A percentile compares a stretch with the other conserved stretches of the same genome.
Evolutionary conservation across 2,329 filamentous ascomycete genomes (phyloP).

Genomic region (Drechmeria coniospora): DNA sequence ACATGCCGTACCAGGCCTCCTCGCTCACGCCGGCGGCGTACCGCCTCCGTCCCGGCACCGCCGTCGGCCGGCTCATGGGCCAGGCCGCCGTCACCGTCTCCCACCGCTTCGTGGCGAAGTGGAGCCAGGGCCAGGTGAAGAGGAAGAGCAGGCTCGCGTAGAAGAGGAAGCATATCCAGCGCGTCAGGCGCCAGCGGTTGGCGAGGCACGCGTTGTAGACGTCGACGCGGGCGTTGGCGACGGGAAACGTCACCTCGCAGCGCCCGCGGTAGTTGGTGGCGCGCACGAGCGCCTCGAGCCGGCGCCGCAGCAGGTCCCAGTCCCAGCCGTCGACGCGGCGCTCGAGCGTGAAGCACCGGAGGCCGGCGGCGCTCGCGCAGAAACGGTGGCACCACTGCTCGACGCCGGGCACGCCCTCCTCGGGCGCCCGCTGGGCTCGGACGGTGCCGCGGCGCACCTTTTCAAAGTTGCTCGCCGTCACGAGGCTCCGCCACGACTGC

Average conservation of each 20-base stretch:
- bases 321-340: conserved; percentile 46
- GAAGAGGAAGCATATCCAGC: conserved; percentile 50
- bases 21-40: conserved; percentile 38
- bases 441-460: conserved; percentile 51
- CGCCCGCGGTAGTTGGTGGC: conserved; percentile 53
- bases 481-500: conserved; percentile 27
- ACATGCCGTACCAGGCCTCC: conserved; percentile 46
- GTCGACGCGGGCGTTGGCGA: conserved; percentile 38
- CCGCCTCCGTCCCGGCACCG: conserved; percentile 14
- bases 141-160: conserved; percentile 53
- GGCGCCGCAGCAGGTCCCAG: conserved; percentile 30
- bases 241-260: conserved; percentile 42
- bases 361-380: conserved; percentile 37
- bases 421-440: conserved; percentile 33
- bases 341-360: conserved; percentile 41
- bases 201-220: conserved; percentile 47
- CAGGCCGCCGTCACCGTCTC: conserved; percentile 48
- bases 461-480: conserved; percentile 40
- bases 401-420: conserved; percentile 16
- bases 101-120: conserved; percentile 51
- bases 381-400: conserved; percentile 54
- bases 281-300: conserved; percentile 41
- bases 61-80: conserved; percentile 21
- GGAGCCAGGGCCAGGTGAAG: conserved; percentile 55
- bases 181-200: conserved; percentile 49